These are phyloP conservation scores for Mycena olivaceomarginata DNA, from an alignment of 768 basidiomycete species.

Conservation along the genomic window DNA sequence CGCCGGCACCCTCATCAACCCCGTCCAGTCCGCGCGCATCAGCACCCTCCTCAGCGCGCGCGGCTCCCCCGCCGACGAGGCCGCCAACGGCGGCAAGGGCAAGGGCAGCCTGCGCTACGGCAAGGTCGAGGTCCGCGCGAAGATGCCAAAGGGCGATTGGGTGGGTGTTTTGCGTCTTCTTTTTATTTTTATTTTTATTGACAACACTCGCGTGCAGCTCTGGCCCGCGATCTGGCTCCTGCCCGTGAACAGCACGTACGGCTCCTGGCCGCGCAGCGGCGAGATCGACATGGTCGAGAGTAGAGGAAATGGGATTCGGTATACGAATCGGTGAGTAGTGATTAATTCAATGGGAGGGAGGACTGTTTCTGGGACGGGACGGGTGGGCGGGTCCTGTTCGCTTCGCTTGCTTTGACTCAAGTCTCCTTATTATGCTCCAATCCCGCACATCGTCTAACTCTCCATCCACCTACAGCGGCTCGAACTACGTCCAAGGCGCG, in stretches of 20 bases:
- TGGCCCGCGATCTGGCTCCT: constrained; percentile 93
- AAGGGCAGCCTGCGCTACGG: constrained; percentile 66
- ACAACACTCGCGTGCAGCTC: constrained; percentile 57
- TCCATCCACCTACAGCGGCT: constrained; percentile 60
- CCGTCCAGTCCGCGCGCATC: too few relatives aligned
- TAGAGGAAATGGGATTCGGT: constrained; percentile 76
- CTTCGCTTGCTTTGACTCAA: too few relatives aligned
- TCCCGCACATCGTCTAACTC: not conserved
- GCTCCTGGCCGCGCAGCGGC: constrained; percentile 77
- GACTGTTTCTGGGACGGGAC: too few relatives aligned
- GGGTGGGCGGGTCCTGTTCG: too few relatives aligned
- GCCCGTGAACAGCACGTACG: constrained; percentile 79
- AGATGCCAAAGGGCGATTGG: constrained; percentile 70
- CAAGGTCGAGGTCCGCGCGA: constrained; percentile 84
- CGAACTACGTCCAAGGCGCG: constrained; percentile 78
- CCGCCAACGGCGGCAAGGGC: not conserved
- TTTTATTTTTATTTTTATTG: too few relatives aligned
- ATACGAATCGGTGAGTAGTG: constrained; percentile 68
- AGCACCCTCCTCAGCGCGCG: too few relatives aligned
- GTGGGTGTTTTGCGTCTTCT: too few relatives aligned
- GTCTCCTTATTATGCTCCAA: too few relatives aligned
- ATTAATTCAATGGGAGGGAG: too few relatives aligned
- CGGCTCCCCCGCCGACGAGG: too few relatives aligned
- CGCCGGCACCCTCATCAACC: too few relatives aligned
- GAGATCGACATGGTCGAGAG: constrained; percentile 88